These are phyloP conservation scores for Wickerhamomyces sp. DNA, from an alignment of 1,139 yeast species.

Conservation along the genomic window DNA sequence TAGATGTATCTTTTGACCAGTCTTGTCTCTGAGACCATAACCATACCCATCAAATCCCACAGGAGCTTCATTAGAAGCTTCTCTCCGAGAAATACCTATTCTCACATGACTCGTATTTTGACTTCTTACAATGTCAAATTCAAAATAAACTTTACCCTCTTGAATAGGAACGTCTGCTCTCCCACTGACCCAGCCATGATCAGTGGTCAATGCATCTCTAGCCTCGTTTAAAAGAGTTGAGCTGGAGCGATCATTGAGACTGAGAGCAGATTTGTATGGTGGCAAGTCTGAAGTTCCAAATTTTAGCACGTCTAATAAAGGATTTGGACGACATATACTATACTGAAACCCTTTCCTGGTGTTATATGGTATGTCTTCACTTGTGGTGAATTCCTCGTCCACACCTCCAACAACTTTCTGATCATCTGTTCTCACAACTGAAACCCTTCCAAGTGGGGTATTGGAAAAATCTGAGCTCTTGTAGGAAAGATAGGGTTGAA, in stretches of 20 bases:
- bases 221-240: constrained; percentile 47
- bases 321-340: constrained; percentile 71
- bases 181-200: constrained; percentile 76
- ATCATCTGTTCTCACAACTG: constrained; percentile 7
- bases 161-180: constrained; percentile 71
- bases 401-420: too few relatives aligned
- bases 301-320: constrained; percentile 50
- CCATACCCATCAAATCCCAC: constrained; percentile 95
- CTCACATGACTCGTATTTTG: constrained; percentile 57
- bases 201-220: constrained; percentile 43
- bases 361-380: constrained; percentile 78
- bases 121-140: constrained; percentile 51
- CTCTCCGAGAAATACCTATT: constrained; percentile 77
- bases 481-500: constrained; percentile 40
- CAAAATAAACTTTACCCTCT: constrained; percentile 82
- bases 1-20: constrained; percentile 74
- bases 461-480: constrained; percentile 30
- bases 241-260: constrained; percentile 68
- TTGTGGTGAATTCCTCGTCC: constrained; percentile 33
- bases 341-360: constrained; percentile 74
- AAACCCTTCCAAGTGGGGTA: too few relatives aligned
- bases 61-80: constrained; percentile 90
- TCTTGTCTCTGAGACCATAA: constrained; percentile 78
- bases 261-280: constrained; percentile 59
- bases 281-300: constrained; percentile 74